Evolutionary conservation across 495 filamentous ascomycete genomes (phyloP), one percentile per base, ranked within the genome.

Genomic region (Trypethelium eluteriae): DNA sequence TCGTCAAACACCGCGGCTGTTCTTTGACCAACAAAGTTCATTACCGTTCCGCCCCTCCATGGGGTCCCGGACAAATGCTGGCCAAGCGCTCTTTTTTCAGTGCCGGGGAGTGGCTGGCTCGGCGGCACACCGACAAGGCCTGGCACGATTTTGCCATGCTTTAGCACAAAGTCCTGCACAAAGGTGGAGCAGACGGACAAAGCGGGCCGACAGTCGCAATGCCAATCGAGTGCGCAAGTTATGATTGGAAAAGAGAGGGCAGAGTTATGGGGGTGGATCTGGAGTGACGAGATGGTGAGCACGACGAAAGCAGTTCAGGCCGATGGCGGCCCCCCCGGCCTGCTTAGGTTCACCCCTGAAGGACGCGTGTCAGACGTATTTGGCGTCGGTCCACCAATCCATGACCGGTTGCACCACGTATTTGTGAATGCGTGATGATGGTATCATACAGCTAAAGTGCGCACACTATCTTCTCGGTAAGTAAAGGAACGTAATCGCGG

Each of bases 1-100:
- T 59, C 18, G 53, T 36, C 53, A 59, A 59, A 59, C 53, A 18
- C 25, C 53, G 53, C 53, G 25, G 3, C 25, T 6, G 53, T 0
- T 36, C 32, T 59, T 59, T 34, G 32, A 32, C 53, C 32, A 59
- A 59, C 53, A 59, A 59, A 59, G 25, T 59, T 59, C 53, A 36
- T 59, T 36, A 59, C 53, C 53, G 32, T 59, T 36, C 53, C 53
- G 53, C 32, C 53, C 53, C 53, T 36, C 53, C 53, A n/a, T 59
- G 5, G 7, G 25, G 10, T 35, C 32, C 53, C 6, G 25, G 3
- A 5, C 53, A 5, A 36, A 6, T 7, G 53, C 32, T 32, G 6
- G 53, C 14, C 11, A 14, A 36, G 36, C 32, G 25, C n/a, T 59
- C 53, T 34, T 53, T 53, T 53, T 18, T 14, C 7, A 10, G 5